Conservation (phyloP, 2,329 filamentous ascomycete genomes). For the Cladosporium sp. region DNA sequence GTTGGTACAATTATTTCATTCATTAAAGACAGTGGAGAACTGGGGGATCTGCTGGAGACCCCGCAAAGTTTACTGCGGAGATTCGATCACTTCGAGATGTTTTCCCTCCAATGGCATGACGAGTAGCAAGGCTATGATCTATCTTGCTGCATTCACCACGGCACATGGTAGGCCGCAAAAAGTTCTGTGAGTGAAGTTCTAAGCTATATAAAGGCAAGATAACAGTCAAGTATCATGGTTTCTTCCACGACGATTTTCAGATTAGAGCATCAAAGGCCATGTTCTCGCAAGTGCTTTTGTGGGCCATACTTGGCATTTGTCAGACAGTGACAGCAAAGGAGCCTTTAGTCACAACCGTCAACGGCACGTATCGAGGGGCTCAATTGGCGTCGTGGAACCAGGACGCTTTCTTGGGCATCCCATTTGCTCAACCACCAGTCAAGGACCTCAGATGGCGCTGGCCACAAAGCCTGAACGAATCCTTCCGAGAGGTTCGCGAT, state of each 20-base stretch:
- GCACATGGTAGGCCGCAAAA: neutral
- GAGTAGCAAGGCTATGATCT: neutral
- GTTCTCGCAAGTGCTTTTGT: neutral
- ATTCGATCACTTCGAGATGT: neutral
- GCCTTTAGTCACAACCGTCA: neutral
- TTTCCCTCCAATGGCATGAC: neutral
- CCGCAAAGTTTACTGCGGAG: neutral
- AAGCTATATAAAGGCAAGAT: too few relatives aligned
- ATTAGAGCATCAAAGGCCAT: neutral
- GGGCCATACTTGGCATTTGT: neutral
- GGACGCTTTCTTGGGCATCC: conserved; percentile 38
- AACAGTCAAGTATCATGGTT: too few relatives aligned
- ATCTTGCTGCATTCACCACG: neutral
- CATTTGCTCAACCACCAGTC: conserved; percentile 24
- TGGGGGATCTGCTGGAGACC: neutral
- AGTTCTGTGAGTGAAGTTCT: too few relatives aligned
- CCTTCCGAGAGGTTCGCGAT: conserved; percentile 34
- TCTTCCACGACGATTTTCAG: neutral
- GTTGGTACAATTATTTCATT: neutral
- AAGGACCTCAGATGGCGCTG: conserved; percentile 20
- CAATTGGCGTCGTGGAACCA: conserved; percentile 9
- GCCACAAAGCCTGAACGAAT: conserved; percentile 20
- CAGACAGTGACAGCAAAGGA: conserved; percentile 35
- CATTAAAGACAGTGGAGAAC: neutral
- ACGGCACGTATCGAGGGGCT: conserved; percentile 12